These are phyloP conservation scores for Podila epigama DNA, from an alignment of 192 early-diverging fungal genomes.

Conservation along the genomic window DNA sequence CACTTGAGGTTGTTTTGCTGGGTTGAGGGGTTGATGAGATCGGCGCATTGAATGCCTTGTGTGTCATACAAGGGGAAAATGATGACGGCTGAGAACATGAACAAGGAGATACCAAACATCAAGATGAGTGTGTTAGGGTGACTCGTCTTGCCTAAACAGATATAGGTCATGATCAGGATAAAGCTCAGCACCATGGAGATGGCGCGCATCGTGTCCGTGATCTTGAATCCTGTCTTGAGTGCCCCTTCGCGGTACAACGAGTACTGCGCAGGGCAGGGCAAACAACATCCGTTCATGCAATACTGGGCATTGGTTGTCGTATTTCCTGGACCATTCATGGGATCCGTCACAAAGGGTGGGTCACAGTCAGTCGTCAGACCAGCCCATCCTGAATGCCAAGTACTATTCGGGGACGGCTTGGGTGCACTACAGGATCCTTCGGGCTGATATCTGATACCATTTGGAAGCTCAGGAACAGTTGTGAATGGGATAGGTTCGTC, in stretches of 20 bases:
- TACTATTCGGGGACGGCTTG: neutral
- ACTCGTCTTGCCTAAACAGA: constrained; percentile 52
- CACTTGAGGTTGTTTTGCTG: constrained; percentile 57
- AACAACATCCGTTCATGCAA: constrained; percentile 58
- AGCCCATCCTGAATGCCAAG: constrained; percentile 2
- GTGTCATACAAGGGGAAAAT: constrained; percentile 58
- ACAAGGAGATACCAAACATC: constrained; percentile 52
- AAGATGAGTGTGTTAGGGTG: constrained; percentile 61
- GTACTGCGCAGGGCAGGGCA: constrained; percentile 62
- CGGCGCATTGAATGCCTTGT: constrained; percentile 52
- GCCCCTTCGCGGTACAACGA: constrained; percentile 51
- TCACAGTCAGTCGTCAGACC: constrained; percentile 37
- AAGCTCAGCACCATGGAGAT: constrained; percentile 49
- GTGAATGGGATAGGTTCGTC: constrained; percentile 14
- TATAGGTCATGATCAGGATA: constrained; percentile 54
- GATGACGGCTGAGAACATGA: constrained; percentile 55
- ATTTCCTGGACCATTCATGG: constrained; percentile 18
- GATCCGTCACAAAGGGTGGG: constrained; percentile 52
- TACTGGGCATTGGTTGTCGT: constrained; percentile 18
- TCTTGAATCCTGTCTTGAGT: constrained; percentile 47
- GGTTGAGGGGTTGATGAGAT: constrained; percentile 41
- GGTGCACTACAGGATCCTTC: constrained; percentile 20
- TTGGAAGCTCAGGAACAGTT: neutral
- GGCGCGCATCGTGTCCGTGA: constrained; percentile 53
- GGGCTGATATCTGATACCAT: constrained; percentile 24